Conservation (phyloP, 2,329 filamentous ascomycete genomes). For the Fusarium cyanostomum region DNA sequence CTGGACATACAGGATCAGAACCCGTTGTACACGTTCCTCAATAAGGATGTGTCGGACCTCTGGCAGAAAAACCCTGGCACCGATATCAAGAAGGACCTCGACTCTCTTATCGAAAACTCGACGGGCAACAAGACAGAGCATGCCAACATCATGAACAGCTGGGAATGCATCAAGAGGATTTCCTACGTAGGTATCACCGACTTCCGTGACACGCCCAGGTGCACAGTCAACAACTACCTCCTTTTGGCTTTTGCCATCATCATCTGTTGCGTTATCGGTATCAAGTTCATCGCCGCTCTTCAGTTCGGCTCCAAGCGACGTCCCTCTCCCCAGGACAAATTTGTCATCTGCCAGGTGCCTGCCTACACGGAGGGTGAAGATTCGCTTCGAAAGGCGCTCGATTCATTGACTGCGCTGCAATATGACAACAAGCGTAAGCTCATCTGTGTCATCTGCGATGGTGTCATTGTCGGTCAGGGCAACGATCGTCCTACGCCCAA, state of each 20-base stretch:
- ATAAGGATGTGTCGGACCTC: conserved; percentile 70
- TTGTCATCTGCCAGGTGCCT: conserved; percentile 97
- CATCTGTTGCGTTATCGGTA: conserved; percentile 78
- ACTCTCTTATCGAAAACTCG: conserved; percentile 59
- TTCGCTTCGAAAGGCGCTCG: conserved; percentile 88
- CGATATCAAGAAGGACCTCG: conserved; percentile 77
- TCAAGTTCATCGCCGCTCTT: conserved; percentile 92
- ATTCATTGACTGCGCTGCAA: conserved; percentile 91
- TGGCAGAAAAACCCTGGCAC: conserved; percentile 80
- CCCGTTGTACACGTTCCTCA: conserved; percentile 75
- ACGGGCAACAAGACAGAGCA: conserved; percentile 61
- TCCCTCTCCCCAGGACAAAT: conserved; percentile 93
- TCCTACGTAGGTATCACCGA: conserved; percentile 88
- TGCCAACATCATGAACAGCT: conserved; percentile 67
- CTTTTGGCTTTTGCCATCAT: conserved; percentile 88
- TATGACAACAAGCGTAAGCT: conserved; percentile 99
- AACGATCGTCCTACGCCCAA: conserved; percentile 97
- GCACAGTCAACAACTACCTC: conserved; percentile 91
- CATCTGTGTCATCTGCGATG: conserved; percentile 95
- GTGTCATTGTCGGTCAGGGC: conserved; percentile 94
- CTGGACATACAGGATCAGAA: conserved; percentile 65
- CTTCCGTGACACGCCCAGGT: conserved; percentile 80
- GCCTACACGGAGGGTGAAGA: conserved; percentile 99
- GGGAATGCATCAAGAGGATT: conserved; percentile 82
- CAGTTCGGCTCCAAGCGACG: conserved; percentile 93